Conservation (phyloP, 768 basidiomycete genomes). For the Psilocybe sp. region DNA sequence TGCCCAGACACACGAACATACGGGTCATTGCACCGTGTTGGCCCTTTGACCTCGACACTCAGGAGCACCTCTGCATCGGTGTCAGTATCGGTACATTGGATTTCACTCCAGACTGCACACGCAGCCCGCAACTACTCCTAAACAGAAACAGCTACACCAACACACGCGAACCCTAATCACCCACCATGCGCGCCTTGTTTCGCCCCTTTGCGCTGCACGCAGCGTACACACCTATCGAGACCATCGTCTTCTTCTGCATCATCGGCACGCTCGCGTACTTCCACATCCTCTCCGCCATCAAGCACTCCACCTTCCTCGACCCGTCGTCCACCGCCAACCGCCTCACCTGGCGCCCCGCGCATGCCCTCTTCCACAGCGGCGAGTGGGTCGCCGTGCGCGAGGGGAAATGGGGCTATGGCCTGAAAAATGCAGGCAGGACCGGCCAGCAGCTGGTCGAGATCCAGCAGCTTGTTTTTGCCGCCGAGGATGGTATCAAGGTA, state of each 20-base stretch:
- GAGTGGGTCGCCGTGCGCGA: constrained; percentile 67
- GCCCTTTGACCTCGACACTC: too few relatives aligned
- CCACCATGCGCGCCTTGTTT: constrained; percentile 53
- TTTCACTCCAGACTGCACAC: too few relatives aligned
- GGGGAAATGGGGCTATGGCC: constrained; percentile 39
- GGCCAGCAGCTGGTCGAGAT: constrained; percentile 50
- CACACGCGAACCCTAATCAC: neutral
- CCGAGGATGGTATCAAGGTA: constrained; percentile 38
- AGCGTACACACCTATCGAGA: constrained; percentile 80
- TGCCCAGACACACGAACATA: too few relatives aligned
- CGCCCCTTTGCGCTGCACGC: constrained; percentile 71
- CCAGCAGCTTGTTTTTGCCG: constrained; percentile 69
- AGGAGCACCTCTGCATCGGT: too few relatives aligned
- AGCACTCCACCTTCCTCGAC: constrained; percentile 80
- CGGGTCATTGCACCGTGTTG: too few relatives aligned
- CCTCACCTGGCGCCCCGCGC: constrained; percentile 48
- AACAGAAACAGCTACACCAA: neutral
- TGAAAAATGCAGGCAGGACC: constrained; percentile 22
- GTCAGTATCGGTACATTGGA: too few relatives aligned
- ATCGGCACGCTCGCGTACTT: constrained; percentile 93
- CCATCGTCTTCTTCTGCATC: constrained; percentile 87
- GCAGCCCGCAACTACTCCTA: too few relatives aligned
- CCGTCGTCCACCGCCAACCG: constrained; percentile 39
- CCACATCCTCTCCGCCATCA: constrained; percentile 86
- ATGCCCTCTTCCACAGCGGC: constrained; percentile 48